Percentiles rank a stretch among this genome's conserved stretches.
phyloP scores from a whole-genome alignment of 2,329 filamentous ascomycete genomes.

The Cadophora sp. region DNA sequence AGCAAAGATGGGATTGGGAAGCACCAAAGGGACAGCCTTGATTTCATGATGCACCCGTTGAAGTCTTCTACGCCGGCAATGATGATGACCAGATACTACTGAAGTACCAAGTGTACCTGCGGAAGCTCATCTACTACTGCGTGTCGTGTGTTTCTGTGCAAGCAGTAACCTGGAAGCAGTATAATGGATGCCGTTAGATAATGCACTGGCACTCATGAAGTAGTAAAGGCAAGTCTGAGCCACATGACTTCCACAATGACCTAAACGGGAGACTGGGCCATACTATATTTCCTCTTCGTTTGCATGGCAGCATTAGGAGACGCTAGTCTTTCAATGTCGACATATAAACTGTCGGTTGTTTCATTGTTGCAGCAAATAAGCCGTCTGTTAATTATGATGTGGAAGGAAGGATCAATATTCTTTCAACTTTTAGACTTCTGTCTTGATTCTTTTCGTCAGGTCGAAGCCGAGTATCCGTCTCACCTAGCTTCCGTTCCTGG shows the following conservation, averaged over 20 bases:
- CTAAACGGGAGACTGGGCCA: neutral
- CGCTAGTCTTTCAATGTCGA: neutral
- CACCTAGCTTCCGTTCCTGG: neutral
- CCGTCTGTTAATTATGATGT: neutral
- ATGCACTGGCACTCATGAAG: slow-evolving; percentile 40
- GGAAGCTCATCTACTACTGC: slow-evolving; percentile 37
- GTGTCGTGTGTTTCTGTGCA: slow-evolving; percentile 56
- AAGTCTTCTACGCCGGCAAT: slow-evolving; percentile 52
- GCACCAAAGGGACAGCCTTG: slow-evolving; percentile 71
- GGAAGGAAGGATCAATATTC: neutral
- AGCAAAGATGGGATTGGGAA: slow-evolving; percentile 79
- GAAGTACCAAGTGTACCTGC: slow-evolving; percentile 53
- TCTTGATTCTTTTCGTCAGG: neutral
- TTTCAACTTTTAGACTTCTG: neutral
- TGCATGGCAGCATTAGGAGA: neutral
- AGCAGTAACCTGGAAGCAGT: slow-evolving; percentile 47
- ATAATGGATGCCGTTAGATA: slow-evolving; percentile 41
- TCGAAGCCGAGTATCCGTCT: slow-evolving; percentile 5
- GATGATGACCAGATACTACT: slow-evolving; percentile 82
- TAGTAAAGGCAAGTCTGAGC: slow-evolving; percentile 72
- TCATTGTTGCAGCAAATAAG: neutral
- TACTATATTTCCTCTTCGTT: neutral
- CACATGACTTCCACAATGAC: slow-evolving; percentile 24
- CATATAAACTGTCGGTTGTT: neutral
- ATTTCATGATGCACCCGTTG: slow-evolving; percentile 50